Evolutionary conservation across 2,329 filamentous ascomycete genomes (phyloP), one percentile per base, ranked within the genome.

Genomic region (Beauveria sp.): DNA sequence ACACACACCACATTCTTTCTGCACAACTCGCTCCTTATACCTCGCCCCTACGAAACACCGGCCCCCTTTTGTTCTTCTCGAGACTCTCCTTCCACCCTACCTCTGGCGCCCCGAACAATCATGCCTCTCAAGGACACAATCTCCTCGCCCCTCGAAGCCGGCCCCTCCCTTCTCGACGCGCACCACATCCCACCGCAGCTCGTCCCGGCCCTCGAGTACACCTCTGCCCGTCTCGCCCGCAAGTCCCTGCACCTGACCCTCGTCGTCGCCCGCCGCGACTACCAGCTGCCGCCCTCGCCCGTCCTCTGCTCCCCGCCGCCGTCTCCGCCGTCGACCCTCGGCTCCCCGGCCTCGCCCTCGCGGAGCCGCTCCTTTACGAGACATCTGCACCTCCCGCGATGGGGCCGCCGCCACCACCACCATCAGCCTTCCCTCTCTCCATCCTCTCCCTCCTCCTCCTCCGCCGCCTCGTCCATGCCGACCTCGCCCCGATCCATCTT

Each of bases 81-180:
- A 12, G 30, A 12, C 4, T 44, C 48, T 30, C 53, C 16, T 53
- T 9, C 24, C 20, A 8, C n/a, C 12, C 14, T 22, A 43, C 10
- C n/a, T 52, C 40, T 40, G 16, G 22, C 52, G 51, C 16, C n/a
- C 26, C 16, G 10, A 20, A 3, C 65, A 80, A 47, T 3, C 41
- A 56, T 81, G 76, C 68, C 76, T 44, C 75, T 81, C 68, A 87
- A 84, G 72, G 74, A 78, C 60, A 76, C 74, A 61, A 87, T 87
- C 67, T 87, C 84, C 1, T 80, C 83, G 55, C 84, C 85, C 16
- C 78, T 88, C 61, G 85, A 87, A 75, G 84, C 84, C 30, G 84
- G 84, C 20, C 74, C 76, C 47, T 86, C 84, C 22, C 75, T 87
- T 59, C 79, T 85, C 62, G 81, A 86, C 66, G 75, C 76, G 40